Base-by-base conservation (phyloP, 257 asterid species). In the Solanum sitiens region DNA sequence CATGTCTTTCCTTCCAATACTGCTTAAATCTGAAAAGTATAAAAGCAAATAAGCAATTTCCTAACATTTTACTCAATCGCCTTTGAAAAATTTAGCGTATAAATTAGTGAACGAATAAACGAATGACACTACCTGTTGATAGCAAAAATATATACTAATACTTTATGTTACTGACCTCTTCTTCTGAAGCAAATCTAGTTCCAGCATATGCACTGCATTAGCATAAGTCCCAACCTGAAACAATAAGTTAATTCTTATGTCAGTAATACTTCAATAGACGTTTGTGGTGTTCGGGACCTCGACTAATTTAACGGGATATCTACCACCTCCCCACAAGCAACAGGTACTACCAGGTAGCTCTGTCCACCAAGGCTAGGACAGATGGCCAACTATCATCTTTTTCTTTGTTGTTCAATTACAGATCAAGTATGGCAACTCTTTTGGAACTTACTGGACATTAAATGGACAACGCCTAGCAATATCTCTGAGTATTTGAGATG, bases 1-100 rank as follows among this genome's bases (percentile, higher is more conserved):
- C 83, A 86, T 90, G 75, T 90, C 98, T 93, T 91, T 94, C 93
- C 89, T 93, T 94, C 98, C 98, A 95, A 88, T 93, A 92, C 86
- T 94, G 95, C 91, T 90, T 92, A 90, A 94, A 91, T 40, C 98
- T 95, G 83, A 73, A 77, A 85, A 25, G 20, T 85, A 21, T n/a
- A 76, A 56, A 56, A 23, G 35, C 59, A 4, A 77, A 40, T 59
- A 59, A 59, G 67, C 21, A 44, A 14, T 15, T 27, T 44, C 40
- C 65, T 14, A 21, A 74, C 35, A 8, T 76, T 42, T 40, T 21
- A 23, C 56, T 75, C 53, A 12, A 7, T 23, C 53, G 7, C 33
- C 56, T 44, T 77, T 25, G 65, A 20, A 21, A 76, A 76, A 7
- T 40, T 75, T 39, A 3, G 83, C 9, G 61, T n/a, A 42, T 42